Base-by-base conservation (phyloP, 2,329 filamentous ascomycete genomes). In the Akanthomyces muscarius region DNA sequence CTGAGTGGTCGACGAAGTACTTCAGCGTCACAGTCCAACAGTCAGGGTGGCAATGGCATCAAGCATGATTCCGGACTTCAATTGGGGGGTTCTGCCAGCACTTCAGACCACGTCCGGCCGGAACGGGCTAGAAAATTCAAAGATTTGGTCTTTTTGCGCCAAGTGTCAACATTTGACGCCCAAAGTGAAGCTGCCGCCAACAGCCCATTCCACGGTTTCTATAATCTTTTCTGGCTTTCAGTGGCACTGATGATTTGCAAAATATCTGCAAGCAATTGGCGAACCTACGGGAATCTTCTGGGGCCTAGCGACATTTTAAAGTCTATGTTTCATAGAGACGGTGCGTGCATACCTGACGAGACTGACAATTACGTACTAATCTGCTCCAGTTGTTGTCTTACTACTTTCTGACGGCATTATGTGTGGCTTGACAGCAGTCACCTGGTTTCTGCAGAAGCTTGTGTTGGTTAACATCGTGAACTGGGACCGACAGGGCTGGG, bases 201-300 rank as follows among this genome's bases (percentile, higher is more conserved):
- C 54, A 91, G 86, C 48, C 87, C 87, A 0, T 93, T 92, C 69
- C 86, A 89, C 71, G 90, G 90, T 36, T 93, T 93, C 76, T 92
- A 90, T 70, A 90, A 87, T 0, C 78, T 94, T 0, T 92, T 92
- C 73, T 93, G 90, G 89, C 82, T 92, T 53, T 81, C 82, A 10
- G 86, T 91, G 65, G 81, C 83, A 7, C 72, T 92, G 50, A 82
- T 89, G 68, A 83, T 92, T 63, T 69, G 89, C 41, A 86, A 86
- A 70, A 86, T 90, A 54, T 87, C 83, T 0, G 84, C 85, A 38
- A 80, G 85, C 47, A 93, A 92, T 69, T 92, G 86, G 81, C 81
- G 81, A 65, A 77, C 79, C n/a, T 83, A 88, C 67, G 90, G 90
- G 41, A 90, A 81, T 62, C 81, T 87, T 1, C 80, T 92, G 53